Base-by-base conservation (phyloP, 352 stramenopile genomes). In the Plasmopara halstedii region DNA sequence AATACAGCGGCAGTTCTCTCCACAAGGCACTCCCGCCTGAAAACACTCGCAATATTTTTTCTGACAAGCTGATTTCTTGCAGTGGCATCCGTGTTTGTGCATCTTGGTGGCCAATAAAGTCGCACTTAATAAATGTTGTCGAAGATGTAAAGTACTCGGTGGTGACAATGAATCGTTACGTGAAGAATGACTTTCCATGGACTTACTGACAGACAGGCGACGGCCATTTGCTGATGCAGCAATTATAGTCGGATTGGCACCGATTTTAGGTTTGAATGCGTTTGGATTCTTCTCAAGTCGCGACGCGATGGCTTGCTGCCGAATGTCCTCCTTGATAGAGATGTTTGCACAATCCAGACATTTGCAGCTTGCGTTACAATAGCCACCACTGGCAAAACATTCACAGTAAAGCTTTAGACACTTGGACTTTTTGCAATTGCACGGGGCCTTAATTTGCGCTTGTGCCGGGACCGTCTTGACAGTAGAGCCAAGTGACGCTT, bases 21-120 rank as follows among this genome's bases (percentile, higher is more conserved):
- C 84, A 44, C 86, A 96, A 11, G 73, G 58, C 6, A 94, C 76
- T 6, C 77, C 84, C 0, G 89, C 90, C 54, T 97, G 88, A 59
- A 95, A 98, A 39, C 95, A 98, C 65, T 98, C 95, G 60, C 95
- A 98, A 61, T 98, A 98, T 36, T 97, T 97, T 72, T 98, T 98
- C 53, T 98, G 88, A 48, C 95, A 98, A 2, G 84, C 88, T 17
- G 84, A 97, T 57, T 98, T 98, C 21, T 97, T 94, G 57, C 95
- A 98, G 52, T 97, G 95, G 56, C 95, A 98, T 4, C 95, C 94
- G 20, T 95, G 67, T 50, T 97, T 97, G 70, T 98, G 94, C 53
- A 84, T 87, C 53, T 84, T 87, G 39, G 72, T 85, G 21, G 55
- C 31, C 51, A 46, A 32, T 50, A 59, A 26, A 9, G 51, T 42